These are phyloP conservation scores for Strobilomyces echinocephalus DNA, from an alignment of 768 basidiomycete genomes.

Conservation along the genomic window DNA sequence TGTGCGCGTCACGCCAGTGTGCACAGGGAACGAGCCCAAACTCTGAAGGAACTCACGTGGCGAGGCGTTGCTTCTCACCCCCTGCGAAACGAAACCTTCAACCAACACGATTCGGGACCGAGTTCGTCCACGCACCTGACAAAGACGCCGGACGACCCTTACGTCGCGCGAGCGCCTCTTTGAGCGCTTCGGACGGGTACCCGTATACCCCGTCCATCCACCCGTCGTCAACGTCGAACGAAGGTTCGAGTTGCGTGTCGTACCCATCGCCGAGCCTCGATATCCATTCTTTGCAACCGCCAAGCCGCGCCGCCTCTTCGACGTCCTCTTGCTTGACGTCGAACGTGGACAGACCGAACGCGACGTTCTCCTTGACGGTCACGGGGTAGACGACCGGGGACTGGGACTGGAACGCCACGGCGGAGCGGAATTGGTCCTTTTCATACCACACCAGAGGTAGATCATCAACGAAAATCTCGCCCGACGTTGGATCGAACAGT, in stretches of 20 bases:
- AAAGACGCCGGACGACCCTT: constrained; percentile 21
- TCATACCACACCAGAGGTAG: constrained; percentile 35
- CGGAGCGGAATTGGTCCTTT: constrained; percentile 36
- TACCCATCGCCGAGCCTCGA: constrained; percentile 28
- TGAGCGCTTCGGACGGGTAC: constrained; percentile 18
- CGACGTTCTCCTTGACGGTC: constrained; percentile 41
- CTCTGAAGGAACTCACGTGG: constrained; percentile 37
- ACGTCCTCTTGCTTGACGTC: constrained; percentile 18
- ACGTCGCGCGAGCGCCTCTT: constrained; percentile 19
- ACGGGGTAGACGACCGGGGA: constrained; percentile 47
- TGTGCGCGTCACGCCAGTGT: not conserved
- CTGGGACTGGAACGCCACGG: constrained; percentile 48
- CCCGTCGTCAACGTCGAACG: constrained; percentile 14
- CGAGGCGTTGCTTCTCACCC: constrained; percentile 47
- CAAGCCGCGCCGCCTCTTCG: constrained; percentile 30
- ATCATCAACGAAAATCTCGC: constrained; percentile 43
- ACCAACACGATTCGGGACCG: not conserved
- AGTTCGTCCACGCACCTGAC: constrained; percentile 13
- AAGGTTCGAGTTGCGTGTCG: constrained; percentile 30
- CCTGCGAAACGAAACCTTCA: constrained; percentile 10
- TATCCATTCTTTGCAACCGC: constrained; percentile 31
- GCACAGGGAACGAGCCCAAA: too few species aligned
- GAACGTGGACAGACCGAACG: constrained; percentile 24
- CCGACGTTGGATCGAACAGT: constrained; percentile 43
- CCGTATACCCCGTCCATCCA: constrained; percentile 22